A percentile compares a stretch with the other conserved stretches of the same genome.
Evolutionary conservation across 179 eudicot species (phyloP).

Genomic region (Actinidia arguta): DNA sequence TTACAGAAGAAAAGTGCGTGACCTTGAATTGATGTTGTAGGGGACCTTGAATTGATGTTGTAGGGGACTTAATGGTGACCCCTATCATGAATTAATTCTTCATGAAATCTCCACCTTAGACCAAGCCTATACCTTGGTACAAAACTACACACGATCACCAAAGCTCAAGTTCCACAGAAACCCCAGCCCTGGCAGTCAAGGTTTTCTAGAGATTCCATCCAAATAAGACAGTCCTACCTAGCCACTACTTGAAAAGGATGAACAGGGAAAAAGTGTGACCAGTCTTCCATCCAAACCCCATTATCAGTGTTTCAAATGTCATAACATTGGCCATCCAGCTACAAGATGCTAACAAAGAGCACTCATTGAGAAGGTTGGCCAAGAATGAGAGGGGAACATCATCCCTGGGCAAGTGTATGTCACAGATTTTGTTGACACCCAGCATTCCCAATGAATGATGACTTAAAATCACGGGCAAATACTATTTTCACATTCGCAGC

Average conservation of each 20-base stretch:
- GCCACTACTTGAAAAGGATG: too few relatives aligned
- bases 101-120: background rate
- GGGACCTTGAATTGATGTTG: too few relatives aligned
- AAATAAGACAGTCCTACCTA: too few relatives aligned
- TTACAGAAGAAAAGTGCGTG: background rate
- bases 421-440: background rate
- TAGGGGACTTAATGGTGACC: background rate
- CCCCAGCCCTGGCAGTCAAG: background rate
- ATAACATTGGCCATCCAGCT: background rate
- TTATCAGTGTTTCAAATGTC: background rate
- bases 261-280: background rate
- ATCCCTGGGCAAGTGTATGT: background rate
- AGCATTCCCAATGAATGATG: background rate
- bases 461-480: too few relatives aligned
- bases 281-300: background rate
- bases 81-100: background rate
- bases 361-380: background rate
- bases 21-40: background rate
- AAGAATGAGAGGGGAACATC: background rate
- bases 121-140: background rate
- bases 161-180: too few relatives aligned
- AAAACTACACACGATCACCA: background rate
- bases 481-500: background rate
- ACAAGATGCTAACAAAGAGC: background rate
- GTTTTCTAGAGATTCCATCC: too few relatives aligned